Evolutionary conservation across 1,139 yeast species (phyloP).

Genomic region (Debaryomycetaceae sp.): DNA sequence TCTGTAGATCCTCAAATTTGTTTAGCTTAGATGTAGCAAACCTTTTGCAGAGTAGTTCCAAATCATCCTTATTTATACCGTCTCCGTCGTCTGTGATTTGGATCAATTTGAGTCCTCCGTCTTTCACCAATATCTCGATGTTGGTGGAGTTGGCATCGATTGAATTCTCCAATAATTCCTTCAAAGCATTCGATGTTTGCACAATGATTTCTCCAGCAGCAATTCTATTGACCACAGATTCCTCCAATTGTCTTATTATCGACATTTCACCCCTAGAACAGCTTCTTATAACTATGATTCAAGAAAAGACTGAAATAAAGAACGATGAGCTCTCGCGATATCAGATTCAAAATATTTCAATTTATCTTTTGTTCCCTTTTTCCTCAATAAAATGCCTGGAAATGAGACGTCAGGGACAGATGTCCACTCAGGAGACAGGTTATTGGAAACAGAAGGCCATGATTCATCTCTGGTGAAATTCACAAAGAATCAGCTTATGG

Average conservation of each 20-base stretch:
- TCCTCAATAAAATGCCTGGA: background rate
- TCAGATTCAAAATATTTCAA: background rate
- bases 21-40: constrained; percentile 55
- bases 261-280: background rate
- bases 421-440: background rate
- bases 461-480: constrained; percentile 4
- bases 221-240: constrained; percentile 75
- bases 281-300: background rate
- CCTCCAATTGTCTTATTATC: constrained; percentile 48
- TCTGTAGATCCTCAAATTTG: constrained; percentile 47
- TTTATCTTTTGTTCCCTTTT: background rate
- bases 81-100: constrained; percentile 54
- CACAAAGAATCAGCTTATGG: constrained; percentile 17
- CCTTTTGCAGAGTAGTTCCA: constrained; percentile 50
- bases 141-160: constrained; percentile 49
- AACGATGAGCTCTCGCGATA: background rate
- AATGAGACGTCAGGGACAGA: background rate
- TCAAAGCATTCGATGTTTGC: constrained; percentile 79
- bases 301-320: background rate
- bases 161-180: constrained; percentile 55
- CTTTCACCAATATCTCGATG: constrained; percentile 50
- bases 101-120: constrained; percentile 52
- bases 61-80: constrained; percentile 46
- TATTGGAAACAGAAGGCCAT: background rate
- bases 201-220: constrained; percentile 98